These are phyloP conservation scores for Bromus sterilis DNA, from an alignment of 176 grass and related monocot genomes.

Conservation along the genomic window DNA sequence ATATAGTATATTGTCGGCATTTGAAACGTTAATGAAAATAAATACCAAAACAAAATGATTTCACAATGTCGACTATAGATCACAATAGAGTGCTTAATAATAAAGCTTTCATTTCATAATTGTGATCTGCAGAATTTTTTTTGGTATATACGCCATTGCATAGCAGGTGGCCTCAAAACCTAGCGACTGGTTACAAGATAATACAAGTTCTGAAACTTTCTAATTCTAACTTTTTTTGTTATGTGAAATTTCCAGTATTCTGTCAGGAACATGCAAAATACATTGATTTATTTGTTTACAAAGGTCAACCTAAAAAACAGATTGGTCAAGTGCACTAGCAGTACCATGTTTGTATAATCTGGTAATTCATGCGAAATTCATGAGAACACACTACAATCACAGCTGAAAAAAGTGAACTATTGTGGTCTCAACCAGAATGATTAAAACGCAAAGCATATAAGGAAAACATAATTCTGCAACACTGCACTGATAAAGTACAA, in stretches of 20 bases:
- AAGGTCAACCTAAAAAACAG: not conserved
- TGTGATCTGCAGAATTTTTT: not conserved
- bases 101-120: not conserved
- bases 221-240: not conserved
- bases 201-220: not conserved
- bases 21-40: not conserved
- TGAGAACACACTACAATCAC: not conserved
- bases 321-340: not conserved
- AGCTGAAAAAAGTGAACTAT: not conserved
- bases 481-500: not conserved
- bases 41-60: not conserved
- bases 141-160: not conserved
- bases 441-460: not conserved
- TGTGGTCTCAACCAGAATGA: not conserved
- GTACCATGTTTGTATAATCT: not conserved
- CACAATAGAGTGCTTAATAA: not conserved
- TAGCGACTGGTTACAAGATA: not conserved
- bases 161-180: not conserved
- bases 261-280: not conserved
- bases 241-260: not conserved
- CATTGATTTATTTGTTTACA: not conserved
- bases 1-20: not conserved
- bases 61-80: not conserved
- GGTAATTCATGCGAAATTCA: too few species aligned
- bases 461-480: not conserved